Conservation (phyloP, 768 basidiomycete species). For the Agaricus subrufescens region DNA sequence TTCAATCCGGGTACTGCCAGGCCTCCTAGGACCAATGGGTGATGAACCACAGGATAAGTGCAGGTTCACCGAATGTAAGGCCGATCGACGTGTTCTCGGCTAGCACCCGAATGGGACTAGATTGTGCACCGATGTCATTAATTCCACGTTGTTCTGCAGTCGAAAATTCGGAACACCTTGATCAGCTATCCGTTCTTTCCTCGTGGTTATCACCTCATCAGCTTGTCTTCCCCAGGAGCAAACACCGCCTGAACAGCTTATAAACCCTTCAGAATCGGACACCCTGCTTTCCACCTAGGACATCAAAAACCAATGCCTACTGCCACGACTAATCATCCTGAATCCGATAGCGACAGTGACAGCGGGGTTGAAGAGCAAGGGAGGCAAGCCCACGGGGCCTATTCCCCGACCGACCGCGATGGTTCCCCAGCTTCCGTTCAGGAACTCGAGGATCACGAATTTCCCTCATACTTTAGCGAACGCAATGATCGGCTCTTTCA, state of each 20-base stretch:
- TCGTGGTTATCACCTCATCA: slow-evolving; percentile 7
- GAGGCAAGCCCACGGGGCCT: neutral
- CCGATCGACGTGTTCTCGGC: slow-evolving; percentile 6
- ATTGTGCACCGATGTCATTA: slow-evolving; percentile 8
- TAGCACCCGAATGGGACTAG: slow-evolving; percentile 9
- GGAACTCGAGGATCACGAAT: slow-evolving; percentile 48
- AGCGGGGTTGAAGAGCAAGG: neutral
- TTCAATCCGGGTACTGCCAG: slow-evolving; percentile 10
- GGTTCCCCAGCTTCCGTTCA: slow-evolving; percentile 11
- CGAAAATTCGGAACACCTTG: slow-evolving; percentile 7
- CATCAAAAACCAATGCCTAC: slow-evolving; percentile 1
- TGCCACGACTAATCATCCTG: neutral
- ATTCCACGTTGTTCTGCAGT: slow-evolving; percentile 12
- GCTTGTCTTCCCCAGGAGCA: neutral
- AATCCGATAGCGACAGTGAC: slow-evolving; percentile 6
- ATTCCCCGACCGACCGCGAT: neutral
- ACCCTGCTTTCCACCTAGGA: neutral
- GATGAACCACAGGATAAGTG: slow-evolving; percentile 1
- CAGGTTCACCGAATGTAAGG: slow-evolving; percentile 7
- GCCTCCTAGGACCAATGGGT: slow-evolving; percentile 7
- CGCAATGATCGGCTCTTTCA: slow-evolving; percentile 61
- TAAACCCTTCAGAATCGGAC: neutral
- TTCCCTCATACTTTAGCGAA: slow-evolving; percentile 57
- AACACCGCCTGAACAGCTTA: neutral
- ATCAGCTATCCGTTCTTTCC: neutral